Evolutionary conservation across 2,329 filamentous ascomycete species (phyloP).

Genomic region (Pseudopithomyces chartarum): DNA sequence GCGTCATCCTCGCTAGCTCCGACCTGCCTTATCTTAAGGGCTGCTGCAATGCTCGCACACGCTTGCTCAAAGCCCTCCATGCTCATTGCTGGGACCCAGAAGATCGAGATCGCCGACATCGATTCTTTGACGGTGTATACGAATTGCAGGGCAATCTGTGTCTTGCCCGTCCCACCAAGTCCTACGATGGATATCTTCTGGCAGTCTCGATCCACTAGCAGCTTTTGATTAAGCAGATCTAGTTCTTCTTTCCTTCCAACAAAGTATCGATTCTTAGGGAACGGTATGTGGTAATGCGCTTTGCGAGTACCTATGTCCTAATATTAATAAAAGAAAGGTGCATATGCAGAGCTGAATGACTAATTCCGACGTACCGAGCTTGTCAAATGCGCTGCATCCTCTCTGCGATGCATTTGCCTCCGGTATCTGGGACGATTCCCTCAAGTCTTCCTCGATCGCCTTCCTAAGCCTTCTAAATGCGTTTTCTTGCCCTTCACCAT

Average conservation of each 20-base stretch:
- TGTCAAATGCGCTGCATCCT: neutral
- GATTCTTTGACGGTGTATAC: constrained; percentile 27
- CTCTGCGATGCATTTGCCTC: neutral
- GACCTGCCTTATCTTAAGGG: constrained; percentile 16
- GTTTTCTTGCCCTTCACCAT: constrained; percentile 8
- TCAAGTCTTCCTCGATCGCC: constrained; percentile 3
- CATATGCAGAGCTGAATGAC: neutral
- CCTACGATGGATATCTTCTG: constrained; percentile 32
- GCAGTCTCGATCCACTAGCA: constrained; percentile 26
- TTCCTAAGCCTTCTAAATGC: constrained; percentile 8
- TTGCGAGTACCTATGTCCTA: neutral
- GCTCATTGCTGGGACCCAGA: constrained; percentile 26
- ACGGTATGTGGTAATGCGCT: constrained; percentile 24
- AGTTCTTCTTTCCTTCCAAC: constrained; percentile 31
- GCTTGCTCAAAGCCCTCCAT: constrained; percentile 28
- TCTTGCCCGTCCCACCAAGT: constrained; percentile 40
- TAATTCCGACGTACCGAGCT: neutral
- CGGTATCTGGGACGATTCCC: neutral
- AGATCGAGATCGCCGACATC: constrained; percentile 20
- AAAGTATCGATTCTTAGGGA: constrained; percentile 31
- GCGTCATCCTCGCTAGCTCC: constrained; percentile 16
- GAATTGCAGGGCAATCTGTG: constrained; percentile 37
- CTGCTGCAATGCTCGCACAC: constrained; percentile 14
- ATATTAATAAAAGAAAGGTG: neutral
- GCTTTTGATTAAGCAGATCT: constrained; percentile 24